Percentiles rank a stretch among this genome's conserved stretches.
Conservation (phyloP, 2,329 filamentous ascomycete genomes). For the Pseudogymnoascus sp. region DNA sequence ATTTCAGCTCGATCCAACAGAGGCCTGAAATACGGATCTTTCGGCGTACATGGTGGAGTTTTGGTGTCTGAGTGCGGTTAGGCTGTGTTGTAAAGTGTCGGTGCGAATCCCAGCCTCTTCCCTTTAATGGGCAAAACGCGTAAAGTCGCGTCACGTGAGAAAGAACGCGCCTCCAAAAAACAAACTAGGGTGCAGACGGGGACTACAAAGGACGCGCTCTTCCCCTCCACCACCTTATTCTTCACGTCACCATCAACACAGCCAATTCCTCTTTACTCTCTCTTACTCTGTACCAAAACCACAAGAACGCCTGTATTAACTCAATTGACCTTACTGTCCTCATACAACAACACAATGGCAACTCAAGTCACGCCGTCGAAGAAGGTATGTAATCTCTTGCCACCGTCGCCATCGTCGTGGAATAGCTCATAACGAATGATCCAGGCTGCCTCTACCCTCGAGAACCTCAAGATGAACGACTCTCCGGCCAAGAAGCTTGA, state of each 20-base stretch:
- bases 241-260: constrained; percentile 13
- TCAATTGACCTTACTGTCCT: constrained; percentile 14
- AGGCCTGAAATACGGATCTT: constrained; percentile 1
- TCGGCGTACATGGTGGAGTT: not conserved
- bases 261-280: constrained; percentile 14
- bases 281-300: constrained; percentile 17
- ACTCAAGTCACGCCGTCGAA: constrained; percentile 67
- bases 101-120: constrained; percentile 8
- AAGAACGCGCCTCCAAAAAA: not conserved
- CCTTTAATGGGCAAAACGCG: constrained; percentile 7
- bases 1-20: not conserved
- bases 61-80: not conserved
- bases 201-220: constrained; percentile 10
- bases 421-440: constrained; percentile 14
- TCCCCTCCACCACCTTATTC: constrained; percentile 7
- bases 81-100: constrained; percentile 1
- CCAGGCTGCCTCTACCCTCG: constrained; percentile 79
- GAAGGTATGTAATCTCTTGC: constrained; percentile 46
- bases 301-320: constrained; percentile 11
- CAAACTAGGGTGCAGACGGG: constrained; percentile 9
- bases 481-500: constrained; percentile 85
- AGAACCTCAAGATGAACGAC: constrained; percentile 79
- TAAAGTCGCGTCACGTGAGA: constrained; percentile 9
- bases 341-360: constrained; percentile 52
- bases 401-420: constrained; percentile 27